Evolutionary conservation across 441 rosid species (phyloP), one percentile per base, ranked within the genome.

Genomic region (Francoa sonchifolia): DNA sequence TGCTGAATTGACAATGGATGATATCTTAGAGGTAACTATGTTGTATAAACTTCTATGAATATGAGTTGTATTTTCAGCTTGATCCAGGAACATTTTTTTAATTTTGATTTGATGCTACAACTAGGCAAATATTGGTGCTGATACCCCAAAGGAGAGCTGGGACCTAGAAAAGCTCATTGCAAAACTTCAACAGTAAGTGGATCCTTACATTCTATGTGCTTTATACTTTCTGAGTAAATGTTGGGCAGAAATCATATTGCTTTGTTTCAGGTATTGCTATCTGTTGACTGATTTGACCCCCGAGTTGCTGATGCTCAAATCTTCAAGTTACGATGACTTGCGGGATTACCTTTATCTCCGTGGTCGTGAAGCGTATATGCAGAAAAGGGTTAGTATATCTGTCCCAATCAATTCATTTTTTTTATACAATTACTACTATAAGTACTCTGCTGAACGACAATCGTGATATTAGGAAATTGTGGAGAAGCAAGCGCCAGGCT

Each of bases 1-100:
- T 60, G 98, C 98, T 51, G 98, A 89, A 58, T 50, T 89, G 63
- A 89, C 98, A 26, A 89, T 89, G 93, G 93, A 79, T 62, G 96
- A 89, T 66, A 89, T 89, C 56, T 66, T 85, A 41, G 89, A 89
- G 94, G 98, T 85, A 47, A 67, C 44, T 36, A 26, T 19, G 47
- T 56, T 49, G 19, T 19, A 26, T 47, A 40, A 22, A 41, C 54
- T 29, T 1, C 3, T 35, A 4, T 33, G 12, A 41, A 59, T 28
- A 22, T 39, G 13, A 21, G 2, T 25, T 14, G 9, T 3, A 12
- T 0, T 10, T 30, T n/a, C n/a, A n/a, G 18, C 8, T 10, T 40
- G 26, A 17, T 16, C 33, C 27, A 34, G 15, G 31, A 39, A 39
- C 29, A 44, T 33, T 55, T 39, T 30, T 29, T 8, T 27, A 42